Conservation (phyloP, 2,329 filamentous ascomycete species). For the Raffaelea albimanens region DNA sequence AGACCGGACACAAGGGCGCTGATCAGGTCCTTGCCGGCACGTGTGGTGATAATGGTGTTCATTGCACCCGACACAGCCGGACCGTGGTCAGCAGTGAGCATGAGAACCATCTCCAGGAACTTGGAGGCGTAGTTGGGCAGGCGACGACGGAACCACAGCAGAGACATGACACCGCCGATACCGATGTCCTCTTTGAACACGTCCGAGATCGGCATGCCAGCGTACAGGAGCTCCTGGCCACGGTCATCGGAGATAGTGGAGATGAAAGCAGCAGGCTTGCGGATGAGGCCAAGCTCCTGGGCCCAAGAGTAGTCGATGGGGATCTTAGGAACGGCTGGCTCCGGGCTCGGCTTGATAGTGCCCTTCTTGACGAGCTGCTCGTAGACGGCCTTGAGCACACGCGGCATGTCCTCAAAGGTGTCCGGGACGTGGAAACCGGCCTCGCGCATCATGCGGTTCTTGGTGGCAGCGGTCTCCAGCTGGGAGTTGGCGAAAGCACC, state of each 20-base stretch:
- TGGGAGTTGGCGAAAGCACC: slow-evolving; percentile 98
- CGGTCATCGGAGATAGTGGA: slow-evolving; percentile 99
- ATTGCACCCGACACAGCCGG: slow-evolving; percentile 98
- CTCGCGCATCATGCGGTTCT: slow-evolving; percentile 96
- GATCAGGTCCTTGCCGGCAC: slow-evolving; percentile 98
- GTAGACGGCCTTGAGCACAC: slow-evolving; percentile 70
- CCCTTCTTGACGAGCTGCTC: slow-evolving; percentile 77
- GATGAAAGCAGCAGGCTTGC: slow-evolving; percentile 99
- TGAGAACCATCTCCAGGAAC: slow-evolving; percentile 99
- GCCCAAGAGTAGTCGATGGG: slow-evolving; percentile 99
- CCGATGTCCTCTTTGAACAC: slow-evolving; percentile 98
- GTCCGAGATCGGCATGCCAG: slow-evolving; percentile 99
- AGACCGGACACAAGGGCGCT: slow-evolving; percentile 92
- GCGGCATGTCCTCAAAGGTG: slow-evolving; percentile 92
- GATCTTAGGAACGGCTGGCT: slow-evolving; percentile 96
- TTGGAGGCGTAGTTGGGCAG: slow-evolving; percentile 94
- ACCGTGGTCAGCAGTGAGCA: slow-evolving; percentile 98
- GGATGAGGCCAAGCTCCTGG: slow-evolving; percentile 97
- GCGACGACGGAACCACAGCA: slow-evolving; percentile 98
- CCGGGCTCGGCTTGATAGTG: slow-evolving; percentile 73
- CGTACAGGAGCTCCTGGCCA: slow-evolving; percentile 97
- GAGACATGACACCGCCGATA: slow-evolving; percentile 99
- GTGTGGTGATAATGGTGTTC: slow-evolving; percentile 99
- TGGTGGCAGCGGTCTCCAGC: slow-evolving; percentile 90
- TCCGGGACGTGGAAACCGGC: slow-evolving; percentile 91